These are phyloP conservation scores for Plasmodium fragile DNA, from an alignment of 169 alveolate species.

Conservation along the genomic window DNA sequence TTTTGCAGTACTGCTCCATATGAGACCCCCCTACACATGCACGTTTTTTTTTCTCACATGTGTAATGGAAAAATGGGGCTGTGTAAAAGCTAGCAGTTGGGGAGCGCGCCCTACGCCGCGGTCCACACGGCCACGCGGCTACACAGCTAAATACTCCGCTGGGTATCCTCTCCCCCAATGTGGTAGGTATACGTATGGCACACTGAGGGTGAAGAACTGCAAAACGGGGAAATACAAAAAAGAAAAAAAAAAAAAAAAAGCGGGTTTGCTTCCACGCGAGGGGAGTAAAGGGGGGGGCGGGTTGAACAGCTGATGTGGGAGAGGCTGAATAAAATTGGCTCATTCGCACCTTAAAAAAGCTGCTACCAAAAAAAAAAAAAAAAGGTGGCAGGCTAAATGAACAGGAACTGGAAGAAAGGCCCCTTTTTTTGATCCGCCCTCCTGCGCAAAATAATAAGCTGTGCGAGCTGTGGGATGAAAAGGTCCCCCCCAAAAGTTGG, in stretches of 20 bases:
- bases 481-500: not conserved
- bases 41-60: not conserved
- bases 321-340: not conserved
- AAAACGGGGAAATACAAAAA: not conserved
- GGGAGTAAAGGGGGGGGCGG: not conserved
- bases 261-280: not conserved
- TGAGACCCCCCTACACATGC: not conserved
- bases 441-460: not conserved
- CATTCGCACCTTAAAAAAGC: not conserved
- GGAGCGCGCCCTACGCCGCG: not conserved
- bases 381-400: not conserved
- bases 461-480: not conserved
- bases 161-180: not conserved
- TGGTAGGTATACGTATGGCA: not conserved
- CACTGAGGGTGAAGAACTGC: not conserved
- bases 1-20: not conserved
- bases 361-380: not conserved
- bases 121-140: not conserved
- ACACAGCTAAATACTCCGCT: not conserved
- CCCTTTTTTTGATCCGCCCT: not conserved
- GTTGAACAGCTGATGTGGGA: not conserved
- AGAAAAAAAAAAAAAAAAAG: not conserved
- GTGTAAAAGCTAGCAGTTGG: not conserved
- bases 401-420: not conserved
- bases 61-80: not conserved